Evolutionary conservation across 805 yeast genomes (phyloP), one percentile per base, ranked within the genome.

Genomic region (Kodamaea lidongshanica): DNA sequence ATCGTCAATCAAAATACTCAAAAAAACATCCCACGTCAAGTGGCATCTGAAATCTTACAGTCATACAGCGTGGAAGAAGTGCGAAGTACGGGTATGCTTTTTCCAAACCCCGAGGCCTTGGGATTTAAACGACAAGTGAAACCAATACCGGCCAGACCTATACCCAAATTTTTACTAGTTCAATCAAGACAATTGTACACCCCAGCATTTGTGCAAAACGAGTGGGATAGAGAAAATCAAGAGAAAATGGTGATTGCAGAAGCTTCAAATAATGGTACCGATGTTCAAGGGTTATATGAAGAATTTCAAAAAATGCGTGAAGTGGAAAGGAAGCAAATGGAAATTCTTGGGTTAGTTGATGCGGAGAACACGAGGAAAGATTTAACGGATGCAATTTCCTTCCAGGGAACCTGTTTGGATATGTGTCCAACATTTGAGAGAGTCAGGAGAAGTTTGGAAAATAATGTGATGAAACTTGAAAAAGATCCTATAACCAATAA

Each of bases 351-450:
- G 1, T 59, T 86, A 4, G 96, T 92, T 3, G 98, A 92, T 53
- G 79, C 78, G 25, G 95, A 85, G 41, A 87, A 86, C 40, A 74
- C 73, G 0, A 74, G 86, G 23, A 86, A 87, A 54, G 77, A 79
- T 33, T 64, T 92, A n/a, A 77, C 74, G 37, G 94, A 89, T 37
- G 98, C 97, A 1, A 85, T 92, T 30, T 54, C 70, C 2, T 92
- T 92, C 49, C 73, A 74, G 35, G 99, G 99, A 3, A 72, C 94
- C 1, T 92, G 98, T 54, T 52, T 63, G 25, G 95, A 86, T 38
- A 92, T 89, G 97, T 92, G 98, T 54, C 97, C 99, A 0, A 73
- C 75, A 0, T 89, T 79, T 57, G 98, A 92, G 57, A 70, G 97
- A 45, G 81, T 88, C 1, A 71, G 95, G 49, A 71, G 99, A 58